Percentiles rank a stretch among this genome's conserved stretches.
Conservation (phyloP, 2,329 filamentous ascomycete species). For the Emergomyces orientalis region DNA sequence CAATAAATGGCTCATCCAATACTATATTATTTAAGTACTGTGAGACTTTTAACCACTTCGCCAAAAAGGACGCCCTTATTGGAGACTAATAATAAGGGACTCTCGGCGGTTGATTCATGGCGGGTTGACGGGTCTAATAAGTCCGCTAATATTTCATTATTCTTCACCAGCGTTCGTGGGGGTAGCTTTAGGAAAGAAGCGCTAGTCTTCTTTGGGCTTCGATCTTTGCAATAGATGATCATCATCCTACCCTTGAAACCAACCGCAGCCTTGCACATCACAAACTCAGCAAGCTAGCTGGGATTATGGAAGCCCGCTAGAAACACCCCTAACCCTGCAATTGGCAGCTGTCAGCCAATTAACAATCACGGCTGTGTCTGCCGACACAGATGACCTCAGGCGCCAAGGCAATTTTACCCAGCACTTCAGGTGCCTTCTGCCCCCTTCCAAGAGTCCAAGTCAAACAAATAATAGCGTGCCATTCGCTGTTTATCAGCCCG, state of each 20-base stretch:
- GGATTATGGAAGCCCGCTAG: constrained; percentile 4
- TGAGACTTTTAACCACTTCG: too few relatives aligned
- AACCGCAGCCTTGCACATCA: background rate
- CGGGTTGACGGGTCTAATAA: too few relatives aligned
- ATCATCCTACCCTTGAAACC: background rate
- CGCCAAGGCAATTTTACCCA: background rate
- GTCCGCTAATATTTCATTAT: too few relatives aligned
- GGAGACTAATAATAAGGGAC: too few relatives aligned
- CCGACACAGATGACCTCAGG: background rate
- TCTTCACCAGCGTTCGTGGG: background rate
- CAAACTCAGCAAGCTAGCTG: background rate
- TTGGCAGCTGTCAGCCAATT: background rate
- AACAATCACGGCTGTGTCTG: background rate
- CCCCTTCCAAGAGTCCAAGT: background rate
- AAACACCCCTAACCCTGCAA: background rate
- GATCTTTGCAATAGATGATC: background rate
- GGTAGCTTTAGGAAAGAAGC: too few relatives aligned
- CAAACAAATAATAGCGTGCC: background rate
- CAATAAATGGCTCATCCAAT: background rate
- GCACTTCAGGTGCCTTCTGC: background rate
- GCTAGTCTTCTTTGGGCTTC: too few relatives aligned
- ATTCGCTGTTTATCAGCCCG: background rate
- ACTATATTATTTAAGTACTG: background rate
- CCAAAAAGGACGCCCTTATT: too few relatives aligned
- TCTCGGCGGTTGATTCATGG: too few relatives aligned